Evolutionary conservation across 2,329 filamentous ascomycete species (phyloP).

Genomic region (Colletotrichum salicis): DNA sequence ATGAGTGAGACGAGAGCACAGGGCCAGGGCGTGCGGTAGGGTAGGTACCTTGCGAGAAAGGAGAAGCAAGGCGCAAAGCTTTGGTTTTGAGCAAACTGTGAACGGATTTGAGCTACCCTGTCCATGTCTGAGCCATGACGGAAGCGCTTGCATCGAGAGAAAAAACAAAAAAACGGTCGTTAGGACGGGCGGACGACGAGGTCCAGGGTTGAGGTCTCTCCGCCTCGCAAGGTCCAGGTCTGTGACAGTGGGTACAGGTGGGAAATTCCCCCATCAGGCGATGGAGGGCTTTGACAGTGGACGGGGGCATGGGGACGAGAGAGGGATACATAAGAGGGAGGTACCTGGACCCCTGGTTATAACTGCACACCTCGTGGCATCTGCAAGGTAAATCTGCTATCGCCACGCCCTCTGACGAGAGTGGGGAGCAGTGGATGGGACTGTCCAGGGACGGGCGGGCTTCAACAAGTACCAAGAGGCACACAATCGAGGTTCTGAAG

Average conservation of each 20-base stretch:
- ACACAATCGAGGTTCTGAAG: conserved; percentile 3
- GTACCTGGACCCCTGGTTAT: conserved; percentile 34
- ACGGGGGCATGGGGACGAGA: conserved; percentile 34
- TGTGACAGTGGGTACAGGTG: conserved; percentile 36
- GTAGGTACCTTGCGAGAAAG: conserved; percentile 22
- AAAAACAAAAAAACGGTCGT: conserved; percentile 35
- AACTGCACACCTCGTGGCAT: conserved; percentile 35
- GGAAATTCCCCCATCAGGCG: conserved; percentile 37
- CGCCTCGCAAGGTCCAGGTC: conserved; percentile 37
- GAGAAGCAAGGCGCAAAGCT: conserved; percentile 32
- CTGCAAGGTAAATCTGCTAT: conserved; percentile 36
- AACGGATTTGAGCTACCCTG: conserved; percentile 36
- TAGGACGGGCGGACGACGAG: conserved; percentile 34
- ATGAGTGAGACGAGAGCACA: conserved; percentile 32
- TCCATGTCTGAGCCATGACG: conserved; percentile 38
- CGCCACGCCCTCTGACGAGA: conserved; percentile 23
- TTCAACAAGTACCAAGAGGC: background rate
- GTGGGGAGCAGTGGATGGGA: conserved; percentile 7
- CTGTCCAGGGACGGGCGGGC: conserved; percentile 7
- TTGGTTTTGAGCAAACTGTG: conserved; percentile 34
- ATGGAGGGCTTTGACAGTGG: conserved; percentile 39
- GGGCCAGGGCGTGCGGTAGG: conserved; percentile 31
- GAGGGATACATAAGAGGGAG: conserved; percentile 28
- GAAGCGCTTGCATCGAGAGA: conserved; percentile 35
- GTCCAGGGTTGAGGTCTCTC: conserved; percentile 37